Conservation (phyloP, 306 rosid species). For the Vigna trinervia region DNA sequence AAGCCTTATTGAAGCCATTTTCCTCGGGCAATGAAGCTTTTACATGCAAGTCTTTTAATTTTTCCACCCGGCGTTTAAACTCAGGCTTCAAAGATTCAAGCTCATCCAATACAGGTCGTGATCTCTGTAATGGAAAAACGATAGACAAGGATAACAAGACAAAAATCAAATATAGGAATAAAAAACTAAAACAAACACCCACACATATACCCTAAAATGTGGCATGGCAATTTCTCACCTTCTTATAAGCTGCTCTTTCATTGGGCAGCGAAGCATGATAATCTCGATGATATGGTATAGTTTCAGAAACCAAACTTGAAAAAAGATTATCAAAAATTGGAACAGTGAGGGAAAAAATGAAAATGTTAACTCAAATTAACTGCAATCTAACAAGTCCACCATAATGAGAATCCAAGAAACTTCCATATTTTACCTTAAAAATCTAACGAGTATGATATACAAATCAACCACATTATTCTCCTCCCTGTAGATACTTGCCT, state of each 20-base stretch:
- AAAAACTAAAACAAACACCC: slow-evolving; percentile 5
- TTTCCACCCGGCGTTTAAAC: slow-evolving; percentile 54
- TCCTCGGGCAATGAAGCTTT: slow-evolving; percentile 51
- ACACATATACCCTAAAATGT: slow-evolving; percentile 16
- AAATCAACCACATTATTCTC: slow-evolving; percentile 89
- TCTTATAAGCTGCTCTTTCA: slow-evolving; percentile 63
- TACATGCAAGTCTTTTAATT: slow-evolving; percentile 58
- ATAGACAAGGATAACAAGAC: slow-evolving; percentile 38
- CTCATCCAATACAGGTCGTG: slow-evolving; percentile 67
- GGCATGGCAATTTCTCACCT: slow-evolving; percentile 56
- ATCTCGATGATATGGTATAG: slow-evolving; percentile 90
- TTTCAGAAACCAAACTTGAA: slow-evolving; percentile 91
- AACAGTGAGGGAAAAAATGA: not conserved
- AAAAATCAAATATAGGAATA: not conserved
- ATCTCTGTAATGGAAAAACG: slow-evolving; percentile 57
- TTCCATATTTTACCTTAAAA: slow-evolving; percentile 67
- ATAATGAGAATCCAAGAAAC: slow-evolving; percentile 28
- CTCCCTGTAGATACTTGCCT: slow-evolving; percentile 83
- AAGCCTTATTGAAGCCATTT: slow-evolving; percentile 50
- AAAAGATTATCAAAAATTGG: not conserved
- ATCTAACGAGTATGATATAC: slow-evolving; percentile 91
- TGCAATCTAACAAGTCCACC: not conserved
- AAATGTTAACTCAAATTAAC: slow-evolving; percentile 27
- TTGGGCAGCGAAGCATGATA: slow-evolving; percentile 62
- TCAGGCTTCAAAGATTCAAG: slow-evolving; percentile 84